A percentile compares a stretch with the other conserved stretches of the same genome.
Conservation (phyloP, 23 red algal genomes). For the Gracilaria caudata region DNA sequence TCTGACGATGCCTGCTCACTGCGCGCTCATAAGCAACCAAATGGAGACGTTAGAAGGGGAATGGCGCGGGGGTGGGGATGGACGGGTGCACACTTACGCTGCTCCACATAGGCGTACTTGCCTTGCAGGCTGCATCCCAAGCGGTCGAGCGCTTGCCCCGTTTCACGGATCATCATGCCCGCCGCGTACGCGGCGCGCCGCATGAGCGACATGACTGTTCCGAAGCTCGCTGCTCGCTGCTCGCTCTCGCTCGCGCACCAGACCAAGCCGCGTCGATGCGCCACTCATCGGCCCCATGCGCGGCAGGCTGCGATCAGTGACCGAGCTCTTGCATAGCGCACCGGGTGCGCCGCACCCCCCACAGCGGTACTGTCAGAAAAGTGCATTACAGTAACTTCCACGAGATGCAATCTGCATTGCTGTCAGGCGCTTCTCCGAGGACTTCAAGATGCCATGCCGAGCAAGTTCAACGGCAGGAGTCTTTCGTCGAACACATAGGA, state of each 20-base stretch:
- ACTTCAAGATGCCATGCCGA: no score
- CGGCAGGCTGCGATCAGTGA: background rate
- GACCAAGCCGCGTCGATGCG: background rate
- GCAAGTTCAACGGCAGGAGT: no score
- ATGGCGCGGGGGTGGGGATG: background rate
- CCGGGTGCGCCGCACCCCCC: no score
- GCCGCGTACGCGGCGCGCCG: slow-evolving; percentile 74
- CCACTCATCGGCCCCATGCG: background rate
- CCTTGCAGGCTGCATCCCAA: slow-evolving; percentile 81
- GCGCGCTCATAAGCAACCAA: background rate
- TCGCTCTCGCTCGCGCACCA: background rate
- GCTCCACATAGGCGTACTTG: slow-evolving; percentile 77
- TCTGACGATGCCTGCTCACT: slow-evolving; percentile 77
- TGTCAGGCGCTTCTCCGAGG: no score
- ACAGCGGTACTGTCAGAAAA: no score
- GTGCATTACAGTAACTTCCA: no score
- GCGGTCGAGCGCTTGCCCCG: slow-evolving; percentile 88
- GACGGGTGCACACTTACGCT: slow-evolving; percentile 51
- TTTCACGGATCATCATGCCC: slow-evolving; percentile 86
- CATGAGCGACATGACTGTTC: slow-evolving; percentile 60
- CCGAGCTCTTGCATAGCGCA: background rate
- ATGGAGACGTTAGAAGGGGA: background rate
- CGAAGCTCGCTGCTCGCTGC: no score
- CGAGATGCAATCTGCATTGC: no score
- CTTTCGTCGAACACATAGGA: no score